Evolutionary conservation across 805 yeast genomes (phyloP).

Genomic region (Pichia deserticola): DNA sequence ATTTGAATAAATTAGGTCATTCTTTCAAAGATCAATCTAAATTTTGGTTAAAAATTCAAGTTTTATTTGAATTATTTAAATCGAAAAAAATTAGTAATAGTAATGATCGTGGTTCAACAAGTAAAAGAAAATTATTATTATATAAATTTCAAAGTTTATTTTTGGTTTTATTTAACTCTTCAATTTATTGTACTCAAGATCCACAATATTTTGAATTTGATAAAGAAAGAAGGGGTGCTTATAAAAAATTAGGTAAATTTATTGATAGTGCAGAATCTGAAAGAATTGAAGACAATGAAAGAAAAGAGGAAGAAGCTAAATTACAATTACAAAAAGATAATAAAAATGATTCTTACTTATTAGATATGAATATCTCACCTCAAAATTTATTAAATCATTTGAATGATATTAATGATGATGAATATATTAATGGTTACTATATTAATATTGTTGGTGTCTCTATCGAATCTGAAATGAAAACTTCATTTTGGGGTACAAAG

Average conservation of each 20-base stretch:
- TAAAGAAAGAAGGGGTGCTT: conserved; percentile 29
- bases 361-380: not conserved
- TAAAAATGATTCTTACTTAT: not conserved
- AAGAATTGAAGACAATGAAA: conserved; percentile 2
- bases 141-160: conserved; percentile 55
- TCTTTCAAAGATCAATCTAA: conserved; percentile 12
- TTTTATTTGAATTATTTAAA: conserved; percentile 74
- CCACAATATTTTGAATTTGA: conserved; percentile 37
- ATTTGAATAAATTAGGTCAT: conserved; percentile 21
- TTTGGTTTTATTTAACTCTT: conserved; percentile 66
- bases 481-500: conserved; percentile 17
- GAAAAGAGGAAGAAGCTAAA: not conserved
- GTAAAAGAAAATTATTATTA: conserved; percentile 60
- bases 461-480: conserved; percentile 21
- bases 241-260: conserved; percentile 32
- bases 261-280: conserved; percentile 12
- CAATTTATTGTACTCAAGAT: conserved; percentile 57
- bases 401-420: conserved; percentile 24
- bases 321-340: conserved; percentile 16
- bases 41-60: conserved; percentile 83
- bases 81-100: conserved; percentile 63
- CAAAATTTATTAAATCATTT: conserved; percentile 30
- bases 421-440: conserved; percentile 48
- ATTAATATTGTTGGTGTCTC: conserved; percentile 67
- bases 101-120: conserved; percentile 66